Conservation (phyloP, 345 rosid genomes). For the Punica granatum region DNA sequence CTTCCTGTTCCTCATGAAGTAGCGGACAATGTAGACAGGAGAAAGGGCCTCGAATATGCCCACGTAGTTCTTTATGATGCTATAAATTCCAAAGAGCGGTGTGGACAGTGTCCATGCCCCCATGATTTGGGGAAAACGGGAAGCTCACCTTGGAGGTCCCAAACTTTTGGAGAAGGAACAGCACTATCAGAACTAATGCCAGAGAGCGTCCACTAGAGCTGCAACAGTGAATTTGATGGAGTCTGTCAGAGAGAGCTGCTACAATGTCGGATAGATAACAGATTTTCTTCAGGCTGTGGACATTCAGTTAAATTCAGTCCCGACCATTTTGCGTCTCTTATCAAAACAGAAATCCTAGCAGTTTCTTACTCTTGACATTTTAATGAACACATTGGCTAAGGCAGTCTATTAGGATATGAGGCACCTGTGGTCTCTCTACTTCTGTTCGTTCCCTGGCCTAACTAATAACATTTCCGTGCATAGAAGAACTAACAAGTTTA, state of each 20-base stretch:
- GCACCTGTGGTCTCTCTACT: no score
- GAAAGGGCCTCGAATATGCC: conserved; percentile 72
- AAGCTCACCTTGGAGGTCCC: conserved; percentile 87
- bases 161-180: conserved; percentile 70
- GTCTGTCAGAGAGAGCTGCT: not conserved
- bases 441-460: not conserved
- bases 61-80: conserved; percentile 60
- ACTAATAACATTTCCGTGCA: not conserved
- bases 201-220: conserved; percentile 71
- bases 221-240: conserved; percentile 22
- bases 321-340: not conserved
- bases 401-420: no score
- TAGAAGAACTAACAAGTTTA: no score
- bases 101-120: conserved; percentile 75
- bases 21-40: conserved; percentile 52
- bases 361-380: not conserved
- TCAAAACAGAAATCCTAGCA: no score
- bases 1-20: conserved; percentile 56
- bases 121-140: conserved; percentile 78
- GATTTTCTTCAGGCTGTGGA: no score
- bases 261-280: no score
- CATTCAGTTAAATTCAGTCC: no score
- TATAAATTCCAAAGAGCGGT: conserved; percentile 67
- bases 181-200: conserved; percentile 50
- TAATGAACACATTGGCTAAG: not conserved